These are phyloP conservation scores for Trichoderma koningiopsis DNA, from an alignment of 2,329 filamentous ascomycete species.

Conservation along the genomic window DNA sequence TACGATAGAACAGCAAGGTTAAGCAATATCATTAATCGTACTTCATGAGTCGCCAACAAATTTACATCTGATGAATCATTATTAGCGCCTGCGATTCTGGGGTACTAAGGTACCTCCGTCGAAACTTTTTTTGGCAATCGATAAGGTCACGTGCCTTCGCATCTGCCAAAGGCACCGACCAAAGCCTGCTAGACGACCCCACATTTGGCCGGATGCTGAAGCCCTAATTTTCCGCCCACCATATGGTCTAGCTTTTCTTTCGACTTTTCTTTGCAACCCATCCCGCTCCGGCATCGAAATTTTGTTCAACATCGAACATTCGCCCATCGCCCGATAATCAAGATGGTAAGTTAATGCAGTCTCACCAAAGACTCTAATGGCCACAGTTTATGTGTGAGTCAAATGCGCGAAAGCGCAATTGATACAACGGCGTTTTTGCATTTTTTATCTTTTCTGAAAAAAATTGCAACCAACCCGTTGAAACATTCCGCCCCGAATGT, in stretches of 20 bases:
- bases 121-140: not conserved
- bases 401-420: constrained; percentile 39
- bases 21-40: not conserved
- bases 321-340: constrained; percentile 41
- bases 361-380: constrained; percentile 41
- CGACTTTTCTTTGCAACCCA: constrained; percentile 33
- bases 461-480: constrained; percentile 34
- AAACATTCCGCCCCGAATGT: constrained; percentile 40
- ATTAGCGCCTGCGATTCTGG: not conserved
- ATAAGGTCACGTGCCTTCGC: constrained; percentile 23
- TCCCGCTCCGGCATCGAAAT: constrained; percentile 37
- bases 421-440: constrained; percentile 40
- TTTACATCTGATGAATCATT: not conserved
- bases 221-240: constrained; percentile 45
- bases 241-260: constrained; percentile 36
- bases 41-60: not conserved
- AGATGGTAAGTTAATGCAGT: constrained; percentile 46
- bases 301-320: constrained; percentile 42
- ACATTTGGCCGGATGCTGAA: constrained; percentile 30
- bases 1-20: too few species aligned
- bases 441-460: not conserved
- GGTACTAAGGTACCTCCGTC: not conserved
- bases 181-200: constrained; percentile 2
- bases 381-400: constrained; percentile 43
- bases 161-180: constrained; percentile 7